phyloP scores from a whole-genome alignment of 2,329 filamentous ascomycete genomes.

The Trichoderma koningii region DNA sequence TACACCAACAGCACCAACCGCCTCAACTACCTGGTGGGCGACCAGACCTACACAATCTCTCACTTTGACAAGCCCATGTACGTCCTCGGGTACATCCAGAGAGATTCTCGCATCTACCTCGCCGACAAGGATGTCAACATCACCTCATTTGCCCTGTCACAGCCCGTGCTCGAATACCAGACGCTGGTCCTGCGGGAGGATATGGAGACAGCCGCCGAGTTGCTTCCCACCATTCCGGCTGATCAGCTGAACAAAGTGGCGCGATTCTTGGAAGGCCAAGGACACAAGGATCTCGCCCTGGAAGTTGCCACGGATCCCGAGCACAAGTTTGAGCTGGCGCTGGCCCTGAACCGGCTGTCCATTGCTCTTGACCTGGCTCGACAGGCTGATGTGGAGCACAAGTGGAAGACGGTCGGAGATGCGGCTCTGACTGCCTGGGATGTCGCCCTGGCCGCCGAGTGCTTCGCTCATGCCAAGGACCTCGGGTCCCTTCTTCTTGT shows the following conservation, averaged over 20 bases:
- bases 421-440: slow-evolving; percentile 87
- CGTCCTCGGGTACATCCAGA: slow-evolving; percentile 89
- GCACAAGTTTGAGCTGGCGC: slow-evolving; percentile 92
- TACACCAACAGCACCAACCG: slow-evolving; percentile 98
- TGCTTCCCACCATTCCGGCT: slow-evolving; percentile 80
- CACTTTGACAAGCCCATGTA: slow-evolving; percentile 97
- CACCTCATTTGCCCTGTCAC: slow-evolving; percentile 85
- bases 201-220: slow-evolving; percentile 84
- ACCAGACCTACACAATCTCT: slow-evolving; percentile 96
- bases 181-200: slow-evolving; percentile 92
- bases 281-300: slow-evolving; percentile 91
- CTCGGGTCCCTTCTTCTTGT: slow-evolving; percentile 85
- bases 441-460: slow-evolving; percentile 83
- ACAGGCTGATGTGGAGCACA: slow-evolving; percentile 85
- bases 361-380: slow-evolving; percentile 83
- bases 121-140: slow-evolving; percentile 94
- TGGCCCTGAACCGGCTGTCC: slow-evolving; percentile 79
- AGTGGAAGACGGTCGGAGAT: slow-evolving; percentile 97
- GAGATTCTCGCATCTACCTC: slow-evolving; percentile 93
- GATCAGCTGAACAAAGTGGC: slow-evolving; percentile 98
- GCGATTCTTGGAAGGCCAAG: slow-evolving; percentile 94
- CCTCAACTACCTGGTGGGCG: slow-evolving; percentile 94
- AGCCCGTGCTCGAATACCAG: slow-evolving; percentile 94
- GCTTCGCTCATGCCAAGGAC: slow-evolving; percentile 88
- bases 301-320: slow-evolving; percentile 93